Conservation (phyloP, 2,329 filamentous ascomycete species). For the Cadophora sp. region DNA sequence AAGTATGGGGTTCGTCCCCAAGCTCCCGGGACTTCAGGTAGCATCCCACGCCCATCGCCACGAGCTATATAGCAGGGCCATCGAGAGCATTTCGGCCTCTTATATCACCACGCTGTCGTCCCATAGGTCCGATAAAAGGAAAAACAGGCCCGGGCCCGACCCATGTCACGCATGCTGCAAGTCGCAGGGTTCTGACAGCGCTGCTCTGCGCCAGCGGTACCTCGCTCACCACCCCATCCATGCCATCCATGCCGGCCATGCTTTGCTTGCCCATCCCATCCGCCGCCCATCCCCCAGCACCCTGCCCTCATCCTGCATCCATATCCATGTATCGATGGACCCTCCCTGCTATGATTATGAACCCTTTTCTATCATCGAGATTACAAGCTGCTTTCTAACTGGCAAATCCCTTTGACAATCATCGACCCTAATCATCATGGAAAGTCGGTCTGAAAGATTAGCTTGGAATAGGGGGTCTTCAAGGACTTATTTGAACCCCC, state of each 20-base stretch:
- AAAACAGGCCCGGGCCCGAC: conserved; percentile 19
- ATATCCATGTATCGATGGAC: conserved; percentile 14
- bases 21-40: conserved; percentile 13
- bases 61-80: neutral
- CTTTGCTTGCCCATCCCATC: neutral
- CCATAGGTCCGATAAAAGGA: conserved; percentile 23
- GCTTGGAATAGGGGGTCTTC: conserved; percentile 5
- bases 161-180: conserved; percentile 20
- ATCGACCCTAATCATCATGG: conserved; percentile 10
- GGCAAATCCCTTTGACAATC: conserved; percentile 16
- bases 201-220: conserved; percentile 13
- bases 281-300: neutral
- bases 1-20: conserved; percentile 17
- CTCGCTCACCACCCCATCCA: conserved; percentile 6
- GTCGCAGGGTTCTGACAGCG: conserved; percentile 5
- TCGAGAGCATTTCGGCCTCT: conserved; percentile 29
- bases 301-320: conserved; percentile 8
- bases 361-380: conserved; percentile 23
- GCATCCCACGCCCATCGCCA: conserved; percentile 19
- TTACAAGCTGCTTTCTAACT: conserved; percentile 27
- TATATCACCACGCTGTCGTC: conserved; percentile 26
- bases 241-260: conserved; percentile 1
- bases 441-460: conserved; percentile 21
- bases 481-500: conserved; percentile 21
- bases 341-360: conserved; percentile 22